These are phyloP conservation scores for Nannizziopsis arthrosporioides DNA, from an alignment of 2,329 filamentous ascomycete genomes.

Conservation along the genomic window DNA sequence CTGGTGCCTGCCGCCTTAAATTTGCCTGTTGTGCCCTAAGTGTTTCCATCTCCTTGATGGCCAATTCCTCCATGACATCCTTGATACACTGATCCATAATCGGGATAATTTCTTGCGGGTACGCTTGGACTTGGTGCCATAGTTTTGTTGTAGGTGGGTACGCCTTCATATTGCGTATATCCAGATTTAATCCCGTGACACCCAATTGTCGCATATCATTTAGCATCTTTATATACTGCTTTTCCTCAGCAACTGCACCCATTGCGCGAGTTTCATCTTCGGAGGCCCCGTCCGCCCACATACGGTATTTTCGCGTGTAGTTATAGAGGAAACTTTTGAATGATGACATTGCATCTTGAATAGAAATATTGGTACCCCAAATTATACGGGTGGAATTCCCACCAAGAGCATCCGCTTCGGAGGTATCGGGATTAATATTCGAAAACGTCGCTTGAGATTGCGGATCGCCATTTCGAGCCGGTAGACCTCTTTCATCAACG, in stretches of 20 bases:
- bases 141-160: slow-evolving; percentile 88
- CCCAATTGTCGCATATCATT: slow-evolving; percentile 86
- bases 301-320: slow-evolving; percentile 84
- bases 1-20: slow-evolving; percentile 36
- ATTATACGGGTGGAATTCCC: slow-evolving; percentile 73
- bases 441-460: slow-evolving; percentile 54
- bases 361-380: slow-evolving; percentile 95
- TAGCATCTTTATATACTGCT: slow-evolving; percentile 73
- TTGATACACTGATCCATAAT: slow-evolving; percentile 93
- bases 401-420: slow-evolving; percentile 78
- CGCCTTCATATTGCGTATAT: slow-evolving; percentile 77
- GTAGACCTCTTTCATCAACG: slow-evolving; percentile 53
- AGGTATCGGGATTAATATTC: slow-evolving; percentile 67
- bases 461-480: slow-evolving; percentile 39
- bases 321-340: slow-evolving; percentile 91
- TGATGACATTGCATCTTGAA: slow-evolving; percentile 71
- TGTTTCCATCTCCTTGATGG: slow-evolving; percentile 63
- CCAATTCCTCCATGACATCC: slow-evolving; percentile 83
- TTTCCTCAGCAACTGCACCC: slow-evolving; percentile 58
- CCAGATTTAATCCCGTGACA: slow-evolving; percentile 71
- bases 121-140: slow-evolving; percentile 88
- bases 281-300: slow-evolving; percentile 77
- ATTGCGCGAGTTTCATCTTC: slow-evolving; percentile 60
- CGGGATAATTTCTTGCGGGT: slow-evolving; percentile 90
- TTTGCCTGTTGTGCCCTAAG: slow-evolving; percentile 45